Evolutionary conservation across 192 early-diverging fungal species (phyloP).

Genomic region (Chytriomyces confervae): DNA sequence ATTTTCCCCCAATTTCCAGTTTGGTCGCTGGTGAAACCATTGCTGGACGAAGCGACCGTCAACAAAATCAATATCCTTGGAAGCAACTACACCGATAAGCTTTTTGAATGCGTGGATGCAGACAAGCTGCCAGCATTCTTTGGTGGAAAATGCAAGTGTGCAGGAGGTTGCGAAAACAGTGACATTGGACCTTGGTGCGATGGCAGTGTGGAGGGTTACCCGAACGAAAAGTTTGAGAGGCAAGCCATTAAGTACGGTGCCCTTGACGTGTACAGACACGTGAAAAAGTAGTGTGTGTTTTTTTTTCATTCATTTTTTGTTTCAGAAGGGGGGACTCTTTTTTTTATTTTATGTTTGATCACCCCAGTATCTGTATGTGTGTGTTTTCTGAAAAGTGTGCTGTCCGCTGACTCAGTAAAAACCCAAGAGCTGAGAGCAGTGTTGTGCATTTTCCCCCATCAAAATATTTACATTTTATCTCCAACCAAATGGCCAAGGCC

Average conservation of each 20-base stretch:
- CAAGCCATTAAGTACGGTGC: conserved; percentile 21
- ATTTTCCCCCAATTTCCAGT: conserved; percentile 21
- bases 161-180: conserved; percentile 50
- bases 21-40: conserved; percentile 54
- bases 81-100: conserved; percentile 44
- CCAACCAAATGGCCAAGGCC: too few relatives aligned
- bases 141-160: conserved; percentile 51
- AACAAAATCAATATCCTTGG: conserved; percentile 60
- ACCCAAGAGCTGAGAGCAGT: too few relatives aligned
- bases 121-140: conserved; percentile 47
- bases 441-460: too few relatives aligned
- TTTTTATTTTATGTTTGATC: too few relatives aligned
- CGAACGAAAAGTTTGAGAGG: conserved; percentile 49
- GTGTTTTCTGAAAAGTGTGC: too few relatives aligned
- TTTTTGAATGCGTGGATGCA: conserved; percentile 55
- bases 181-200: conserved; percentile 66
- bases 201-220: conserved; percentile 56
- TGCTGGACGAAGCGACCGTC: conserved; percentile 61
- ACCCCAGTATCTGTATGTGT: too few relatives aligned
- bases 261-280: conserved; percentile 28
- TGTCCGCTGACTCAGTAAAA: too few relatives aligned
- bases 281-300: conserved; percentile 14
- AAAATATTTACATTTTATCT: too few relatives aligned
- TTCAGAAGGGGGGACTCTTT: too few relatives aligned
- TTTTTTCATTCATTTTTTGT: too few relatives aligned